Evolutionary conservation across 2,329 filamentous ascomycete species (phyloP), one percentile per base, ranked within the genome.

Genomic region (Lachnellula hyalina): DNA sequence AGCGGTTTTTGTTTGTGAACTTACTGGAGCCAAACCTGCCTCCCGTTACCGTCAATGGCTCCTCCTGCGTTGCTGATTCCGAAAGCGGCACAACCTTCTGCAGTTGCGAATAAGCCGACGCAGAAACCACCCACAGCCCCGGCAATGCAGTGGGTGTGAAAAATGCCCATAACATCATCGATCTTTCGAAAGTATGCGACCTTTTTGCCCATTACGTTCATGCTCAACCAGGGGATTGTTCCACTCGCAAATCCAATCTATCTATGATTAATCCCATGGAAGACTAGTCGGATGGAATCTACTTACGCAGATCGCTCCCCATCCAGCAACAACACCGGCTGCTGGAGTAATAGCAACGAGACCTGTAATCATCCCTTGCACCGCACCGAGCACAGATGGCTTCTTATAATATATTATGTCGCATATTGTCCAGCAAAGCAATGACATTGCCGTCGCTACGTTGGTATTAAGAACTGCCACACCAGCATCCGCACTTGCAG

Each of bases 171-270:
- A 9, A 76, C 72, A 63, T 84, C 79, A 64, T 83, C 79, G 57
- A 76, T 73, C 59, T 74, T 72, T 63, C 79, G 78, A 78, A 86
- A 85, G 68, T 85, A 83, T 60, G 80, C 79, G 52, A 67, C 63
- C 53, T 70, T 72, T 61, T 73, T 75, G 51, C 73, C 74, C 6
- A 74, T 60, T 21, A 77, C 66, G 65, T 78, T 78, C 75, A 79
- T 77, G 23, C 71, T 72, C 12, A 77, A 53, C 76, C 75, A 44
- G 17, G 41, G 41, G 5, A 44, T 19, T 5, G 41, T 17, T 4
- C 41, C 41, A n/a, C 41, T 44, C 6, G 11, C 15, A 17, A 21
- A 12, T 17, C 41, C 41, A 19, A 44, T 44, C 41, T 44, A 44
- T 44, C 11, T n/a, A 15, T 40, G 19, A 44, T 44, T 21, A 44